Conservation (phyloP, 257 asterid genomes). For the Solanum bulbocastanum region DNA sequence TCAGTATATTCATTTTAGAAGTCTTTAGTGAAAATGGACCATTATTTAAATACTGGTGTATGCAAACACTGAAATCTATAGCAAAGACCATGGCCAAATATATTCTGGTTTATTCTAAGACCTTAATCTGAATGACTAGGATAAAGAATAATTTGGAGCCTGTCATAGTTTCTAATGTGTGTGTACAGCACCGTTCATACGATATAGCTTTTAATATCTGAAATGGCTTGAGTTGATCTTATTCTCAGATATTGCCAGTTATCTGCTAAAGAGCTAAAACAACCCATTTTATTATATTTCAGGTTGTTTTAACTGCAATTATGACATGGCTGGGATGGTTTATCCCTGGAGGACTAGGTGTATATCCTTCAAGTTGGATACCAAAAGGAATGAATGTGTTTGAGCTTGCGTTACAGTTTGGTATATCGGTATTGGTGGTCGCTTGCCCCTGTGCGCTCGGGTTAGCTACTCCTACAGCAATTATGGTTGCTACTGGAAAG, state of each 20-base stretch:
- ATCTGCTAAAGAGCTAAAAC: not conserved
- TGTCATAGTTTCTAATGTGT: not conserved
- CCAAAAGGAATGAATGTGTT: slow-evolving; percentile 78
- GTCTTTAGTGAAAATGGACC: not conserved
- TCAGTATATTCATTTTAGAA: not conserved
- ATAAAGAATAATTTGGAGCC: not conserved
- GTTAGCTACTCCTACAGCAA: slow-evolving; percentile 96
- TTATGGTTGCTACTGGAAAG: slow-evolving; percentile 98
- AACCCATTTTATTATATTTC: slow-evolving; percentile 8
- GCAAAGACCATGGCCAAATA: not conserved
- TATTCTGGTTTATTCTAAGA: not conserved
- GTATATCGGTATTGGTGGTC: slow-evolving; percentile 85
- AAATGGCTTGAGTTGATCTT: not conserved
- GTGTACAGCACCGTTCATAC: not conserved
- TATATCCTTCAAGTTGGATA: slow-evolving; percentile 76
- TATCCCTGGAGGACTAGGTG: slow-evolving; percentile 52
- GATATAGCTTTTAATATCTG: not conserved
- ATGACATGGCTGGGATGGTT: slow-evolving; percentile 89
- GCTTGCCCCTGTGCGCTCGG: slow-evolving; percentile 99
- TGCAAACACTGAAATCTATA: not conserved
- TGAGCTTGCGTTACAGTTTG: slow-evolving; percentile 91
- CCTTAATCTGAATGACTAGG: not conserved
- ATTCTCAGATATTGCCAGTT: not conserved
- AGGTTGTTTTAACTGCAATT: slow-evolving; percentile 76
- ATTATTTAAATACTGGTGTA: not conserved